Evolutionary conservation across 805 yeast genomes (phyloP), one percentile per base, ranked within the genome.

Genomic region (Candida cerambycidarum): DNA sequence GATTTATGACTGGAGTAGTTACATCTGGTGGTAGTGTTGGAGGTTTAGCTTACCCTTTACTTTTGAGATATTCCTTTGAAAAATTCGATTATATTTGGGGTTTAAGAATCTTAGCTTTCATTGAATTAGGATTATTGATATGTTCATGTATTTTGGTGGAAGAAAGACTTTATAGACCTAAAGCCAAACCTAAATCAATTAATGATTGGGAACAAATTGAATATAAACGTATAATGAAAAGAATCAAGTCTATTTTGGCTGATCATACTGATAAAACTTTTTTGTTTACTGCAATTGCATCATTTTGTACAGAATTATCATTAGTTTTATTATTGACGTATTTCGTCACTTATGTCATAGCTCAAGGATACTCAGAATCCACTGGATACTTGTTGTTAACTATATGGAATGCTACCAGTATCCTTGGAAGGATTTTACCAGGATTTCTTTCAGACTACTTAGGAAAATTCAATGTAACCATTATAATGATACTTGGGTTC

Each of bases 11-110:
- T 19, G 86, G 88, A 0, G 50, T 81, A 3, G 83, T 83, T 2
- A 79, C 82, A 45, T 61, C 79, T 62, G 89, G 88, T 4, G 86
- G 86, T 1, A 77, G 84, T 8, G 63, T 80, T 4, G 89, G 88
- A 1, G 89, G 89, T 4, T 66, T 82, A 8, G 55, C 78, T 2
- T 76, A 78, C 57, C 86, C 89, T 1, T 60, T 82, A 34, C 60
- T 78, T 51, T 59, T 81, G 47, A 63, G 75, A 44, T 56, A 65
- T n/a, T 55, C 78, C 38, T 74, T 76, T 47, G 57, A 62, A 1
- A 54, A 55, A 5, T 59, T 75, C 24, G 85, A 86, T 1, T 83
- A 69, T 55, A 72, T 63, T 3, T 81, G 85, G 84, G 70, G 84
- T 0, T 70, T 80, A 29, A 50, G 87, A 34, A 68, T 76, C 11